Conservation (phyloP, 139 green algal genomes). For the Tetradesmus obliquus region DNA sequence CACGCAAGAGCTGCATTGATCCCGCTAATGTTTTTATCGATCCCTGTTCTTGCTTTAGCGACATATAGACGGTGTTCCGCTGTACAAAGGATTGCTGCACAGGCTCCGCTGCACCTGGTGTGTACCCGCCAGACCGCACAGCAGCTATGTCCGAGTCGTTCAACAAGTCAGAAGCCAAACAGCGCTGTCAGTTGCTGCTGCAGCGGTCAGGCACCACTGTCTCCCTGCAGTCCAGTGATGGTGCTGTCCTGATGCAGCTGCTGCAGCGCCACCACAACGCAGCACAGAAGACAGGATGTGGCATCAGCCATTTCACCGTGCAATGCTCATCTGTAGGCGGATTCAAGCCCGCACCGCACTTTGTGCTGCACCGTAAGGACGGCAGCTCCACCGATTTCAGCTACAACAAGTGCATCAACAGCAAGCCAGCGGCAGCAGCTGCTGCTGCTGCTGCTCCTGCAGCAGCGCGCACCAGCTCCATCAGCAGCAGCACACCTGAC, state of each 20-base stretch:
- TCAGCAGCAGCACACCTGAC: background rate
- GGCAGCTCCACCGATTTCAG: background rate
- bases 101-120: background rate
- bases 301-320: background rate
- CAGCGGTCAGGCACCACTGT: background rate
- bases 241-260: background rate
- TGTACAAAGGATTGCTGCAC: too few relatives aligned
- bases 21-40: too few relatives aligned
- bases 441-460: too few relatives aligned
- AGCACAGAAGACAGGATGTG: background rate
- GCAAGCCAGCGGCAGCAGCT: background rate
- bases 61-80: too few relatives aligned
- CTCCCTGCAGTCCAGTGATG: background rate
- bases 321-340: background rate
- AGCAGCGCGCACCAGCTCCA: background rate
- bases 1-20: too few relatives aligned
- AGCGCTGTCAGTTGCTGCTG: background rate
- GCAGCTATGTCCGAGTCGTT: background rate
- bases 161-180: background rate
- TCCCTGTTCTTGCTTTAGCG: too few relatives aligned
- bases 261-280: background rate
- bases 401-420: background rate
- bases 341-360: background rate
- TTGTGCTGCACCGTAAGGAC: background rate
- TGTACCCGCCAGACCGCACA: background rate